Evolutionary conservation across 1,139 yeast species (phyloP).

Genomic region (Sugiyamaella xylanicola): DNA sequence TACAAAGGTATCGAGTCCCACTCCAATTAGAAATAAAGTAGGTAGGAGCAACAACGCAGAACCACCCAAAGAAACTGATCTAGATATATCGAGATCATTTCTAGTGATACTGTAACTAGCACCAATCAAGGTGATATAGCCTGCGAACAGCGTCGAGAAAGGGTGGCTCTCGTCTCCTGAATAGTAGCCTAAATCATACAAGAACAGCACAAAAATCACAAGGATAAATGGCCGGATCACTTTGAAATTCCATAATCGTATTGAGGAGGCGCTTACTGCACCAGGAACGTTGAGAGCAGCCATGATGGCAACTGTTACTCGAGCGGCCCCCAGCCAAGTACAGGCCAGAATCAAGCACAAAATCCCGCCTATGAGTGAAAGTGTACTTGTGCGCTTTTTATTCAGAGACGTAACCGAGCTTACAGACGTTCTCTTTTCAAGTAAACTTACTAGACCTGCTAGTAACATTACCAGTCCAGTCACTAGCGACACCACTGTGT

Average conservation of each 20-base stretch:
- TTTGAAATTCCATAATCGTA: conserved; percentile 16
- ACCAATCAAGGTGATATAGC: conserved; percentile 28
- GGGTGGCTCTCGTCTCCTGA: conserved; percentile 13
- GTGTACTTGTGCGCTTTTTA: conserved; percentile 24
- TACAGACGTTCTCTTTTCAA: conserved; percentile 24
- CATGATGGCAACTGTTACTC: conserved; percentile 32
- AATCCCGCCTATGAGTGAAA: conserved; percentile 30
- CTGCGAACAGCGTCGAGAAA: conserved; percentile 19
- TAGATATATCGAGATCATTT: conserved; percentile 23
- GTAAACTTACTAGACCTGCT: conserved; percentile 33
- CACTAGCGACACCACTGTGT: conserved; percentile 28
- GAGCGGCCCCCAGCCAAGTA: conserved; percentile 32
- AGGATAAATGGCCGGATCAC: conserved; percentile 26
- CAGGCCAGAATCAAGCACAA: conserved; percentile 30
- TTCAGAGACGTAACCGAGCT: not conserved
- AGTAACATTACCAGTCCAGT: conserved; percentile 34
- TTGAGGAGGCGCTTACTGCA: conserved; percentile 14
- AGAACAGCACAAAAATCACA: conserved; percentile 23
- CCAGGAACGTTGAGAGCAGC: conserved; percentile 31
- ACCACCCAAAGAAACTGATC: conserved; percentile 25
- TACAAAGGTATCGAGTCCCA: conserved; percentile 22
- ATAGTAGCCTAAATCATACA: conserved; percentile 28
- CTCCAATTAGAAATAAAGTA: conserved; percentile 18
- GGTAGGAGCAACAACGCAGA: conserved; percentile 28
- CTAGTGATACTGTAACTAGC: conserved; percentile 28